Evolutionary conservation across 2,329 filamentous ascomycete species (phyloP).

Genomic region (Pezicula rhizophila): DNA sequence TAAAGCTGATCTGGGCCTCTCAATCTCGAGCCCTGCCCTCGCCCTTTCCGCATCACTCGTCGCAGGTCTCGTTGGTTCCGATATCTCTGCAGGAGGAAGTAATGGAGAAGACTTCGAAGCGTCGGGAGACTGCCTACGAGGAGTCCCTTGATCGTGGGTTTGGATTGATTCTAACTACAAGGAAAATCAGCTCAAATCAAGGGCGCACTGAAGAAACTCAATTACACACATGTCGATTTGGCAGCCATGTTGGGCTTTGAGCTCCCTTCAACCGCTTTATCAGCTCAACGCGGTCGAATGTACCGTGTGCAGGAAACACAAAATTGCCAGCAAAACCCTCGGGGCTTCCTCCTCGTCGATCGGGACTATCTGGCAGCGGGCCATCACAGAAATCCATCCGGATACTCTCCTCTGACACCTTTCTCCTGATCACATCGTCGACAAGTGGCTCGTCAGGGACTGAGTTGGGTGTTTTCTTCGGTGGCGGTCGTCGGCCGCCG

Average conservation of each 20-base stretch:
- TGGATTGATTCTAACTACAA: conserved; percentile 19
- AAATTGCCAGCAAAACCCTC: conserved; percentile 11
- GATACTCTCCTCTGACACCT: conserved; percentile 54
- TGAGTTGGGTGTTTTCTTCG: conserved; percentile 14
- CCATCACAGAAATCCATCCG: conserved; percentile 57
- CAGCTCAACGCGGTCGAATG: conserved; percentile 64
- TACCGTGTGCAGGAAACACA: conserved; percentile 14
- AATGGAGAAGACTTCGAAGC: conserved; percentile 24
- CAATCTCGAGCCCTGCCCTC: conserved; percentile 58
- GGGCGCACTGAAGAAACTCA: not conserved
- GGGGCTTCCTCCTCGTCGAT: conserved; percentile 6
- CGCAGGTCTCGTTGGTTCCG: conserved; percentile 24
- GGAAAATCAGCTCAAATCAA: not conserved
- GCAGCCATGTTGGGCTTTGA: conserved; percentile 69
- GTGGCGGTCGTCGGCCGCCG: conserved; percentile 18
- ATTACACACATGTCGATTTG: conserved; percentile 50
- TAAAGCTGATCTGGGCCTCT: conserved; percentile 73
- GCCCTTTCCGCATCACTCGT: conserved; percentile 36
- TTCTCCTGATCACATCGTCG: conserved; percentile 25
- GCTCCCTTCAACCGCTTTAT: conserved; percentile 80
- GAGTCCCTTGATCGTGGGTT: conserved; percentile 17
- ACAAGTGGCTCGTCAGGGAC: conserved; percentile 19
- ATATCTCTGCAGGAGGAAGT: conserved; percentile 29
- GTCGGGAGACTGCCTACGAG: conserved; percentile 15
- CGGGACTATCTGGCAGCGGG: conserved; percentile 31